phyloP scores from a whole-genome alignment of 768 basidiomycete genomes.

The Lanmaoa rubissima region DNA sequence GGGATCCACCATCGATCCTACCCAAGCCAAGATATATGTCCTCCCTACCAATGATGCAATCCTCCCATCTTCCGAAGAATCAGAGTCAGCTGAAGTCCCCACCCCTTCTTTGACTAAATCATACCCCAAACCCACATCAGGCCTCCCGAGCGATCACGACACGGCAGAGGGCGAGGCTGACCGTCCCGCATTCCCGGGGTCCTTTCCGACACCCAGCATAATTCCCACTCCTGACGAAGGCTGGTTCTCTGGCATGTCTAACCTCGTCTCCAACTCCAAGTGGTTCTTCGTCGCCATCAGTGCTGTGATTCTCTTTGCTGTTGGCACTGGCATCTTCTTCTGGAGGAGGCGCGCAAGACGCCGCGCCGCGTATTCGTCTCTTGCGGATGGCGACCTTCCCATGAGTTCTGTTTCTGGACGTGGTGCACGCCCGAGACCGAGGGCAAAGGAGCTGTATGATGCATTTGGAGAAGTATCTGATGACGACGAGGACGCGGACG shows the following conservation, averaged over 20 bases:
- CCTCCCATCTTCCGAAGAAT: slow-evolving; percentile 47
- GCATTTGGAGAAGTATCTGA: slow-evolving; percentile 92
- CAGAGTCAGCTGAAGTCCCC: slow-evolving; percentile 39
- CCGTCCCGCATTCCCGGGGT: slow-evolving; percentile 63
- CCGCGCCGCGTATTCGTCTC: slow-evolving; percentile 50
- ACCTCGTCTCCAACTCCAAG: slow-evolving; percentile 69
- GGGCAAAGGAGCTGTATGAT: slow-evolving; percentile 91
- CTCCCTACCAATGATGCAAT: slow-evolving; percentile 52
- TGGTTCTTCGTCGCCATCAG: slow-evolving; percentile 92
- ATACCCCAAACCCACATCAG: slow-evolving; percentile 80
- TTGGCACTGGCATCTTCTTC: slow-evolving; percentile 73
- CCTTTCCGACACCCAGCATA: slow-evolving; percentile 38
- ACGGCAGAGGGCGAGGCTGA: slow-evolving; percentile 75
- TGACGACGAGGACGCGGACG: slow-evolving; percentile 77
- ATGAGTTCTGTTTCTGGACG: slow-evolving; percentile 67
- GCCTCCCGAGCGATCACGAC: slow-evolving; percentile 86
- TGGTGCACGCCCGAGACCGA: slow-evolving; percentile 36
- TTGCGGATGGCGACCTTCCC: slow-evolving; percentile 67
- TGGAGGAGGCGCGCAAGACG: slow-evolving; percentile 58
- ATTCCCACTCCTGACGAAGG: slow-evolving; percentile 72
- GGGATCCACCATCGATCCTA: slow-evolving; percentile 80
- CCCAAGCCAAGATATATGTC: slow-evolving; percentile 59
- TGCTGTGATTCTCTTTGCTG: slow-evolving; percentile 72
- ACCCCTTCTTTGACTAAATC: slow-evolving; percentile 52
- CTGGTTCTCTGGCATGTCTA: slow-evolving; percentile 79